A percentile compares a stretch with the other conserved stretches of the same genome.
phyloP scores from a whole-genome alignment of 1,139 yeast species.

The Yamadazyma atmosphaerica region DNA sequence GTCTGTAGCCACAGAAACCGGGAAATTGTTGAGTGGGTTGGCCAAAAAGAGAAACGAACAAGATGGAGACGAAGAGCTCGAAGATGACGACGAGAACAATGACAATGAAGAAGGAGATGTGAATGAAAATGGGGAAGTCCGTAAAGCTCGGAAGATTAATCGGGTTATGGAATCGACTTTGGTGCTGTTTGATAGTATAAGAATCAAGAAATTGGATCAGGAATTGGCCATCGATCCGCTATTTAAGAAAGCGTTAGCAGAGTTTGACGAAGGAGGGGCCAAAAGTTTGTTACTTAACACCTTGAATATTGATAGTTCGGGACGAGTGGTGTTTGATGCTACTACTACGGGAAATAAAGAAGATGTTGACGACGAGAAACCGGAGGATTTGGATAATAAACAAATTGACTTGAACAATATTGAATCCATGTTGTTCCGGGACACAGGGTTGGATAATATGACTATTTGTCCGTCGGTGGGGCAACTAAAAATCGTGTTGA shows the following conservation, averaged over 20 bases:
- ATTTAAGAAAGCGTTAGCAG: constrained; percentile 85
- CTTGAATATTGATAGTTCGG: constrained; percentile 54
- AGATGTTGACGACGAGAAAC: constrained; percentile 15
- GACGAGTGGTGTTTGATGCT: constrained; percentile 67
- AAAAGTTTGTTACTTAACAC: constrained; percentile 78
- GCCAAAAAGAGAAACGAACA: constrained; percentile 29
- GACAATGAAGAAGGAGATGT: constrained; percentile 15
- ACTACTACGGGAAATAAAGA: constrained; percentile 28
- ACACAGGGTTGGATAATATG: constrained; percentile 36
- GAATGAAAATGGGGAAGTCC: constrained; percentile 19
- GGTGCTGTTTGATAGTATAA: constrained; percentile 59
- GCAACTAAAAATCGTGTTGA: constrained; percentile 56
- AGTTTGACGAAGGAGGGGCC: constrained; percentile 95
- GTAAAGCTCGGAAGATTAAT: constrained; percentile 33
- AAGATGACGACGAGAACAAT: constrained; percentile 19
- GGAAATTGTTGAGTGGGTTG: constrained; percentile 77
- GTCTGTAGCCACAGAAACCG: constrained; percentile 89
- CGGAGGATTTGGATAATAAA: constrained; percentile 13
- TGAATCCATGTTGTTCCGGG: constrained; percentile 23
- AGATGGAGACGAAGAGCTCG: constrained; percentile 16
- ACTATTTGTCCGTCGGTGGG: constrained; percentile 65
- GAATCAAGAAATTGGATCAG: constrained; percentile 69
- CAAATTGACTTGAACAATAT: constrained; percentile 21
- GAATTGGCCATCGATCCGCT: constrained; percentile 84
- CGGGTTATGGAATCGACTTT: constrained; percentile 45